Evolutionary conservation across 345 rosid species (phyloP), one percentile per base, ranked within the genome.

Genomic region (Raphanus raphanistrum): DNA sequence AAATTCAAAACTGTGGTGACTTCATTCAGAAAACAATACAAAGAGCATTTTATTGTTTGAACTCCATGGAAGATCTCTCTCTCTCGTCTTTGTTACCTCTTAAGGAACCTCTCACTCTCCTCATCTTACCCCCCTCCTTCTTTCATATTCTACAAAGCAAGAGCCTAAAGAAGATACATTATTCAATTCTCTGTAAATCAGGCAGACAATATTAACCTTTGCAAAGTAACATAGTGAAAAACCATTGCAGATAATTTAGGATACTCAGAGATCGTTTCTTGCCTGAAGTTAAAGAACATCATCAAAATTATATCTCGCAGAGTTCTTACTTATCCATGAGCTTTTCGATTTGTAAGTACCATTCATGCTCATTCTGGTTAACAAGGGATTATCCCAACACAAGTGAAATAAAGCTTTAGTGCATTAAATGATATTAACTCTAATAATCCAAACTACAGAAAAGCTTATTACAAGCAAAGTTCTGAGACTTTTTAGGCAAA

Each of bases 111-210:
- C 21, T 21, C 87, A 12, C 0, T 82, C 90, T 36, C 81, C 90
- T 68, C 83, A 89, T 32, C 83, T 72, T 84, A 16, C 31, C 79
- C 83, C 38, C 84, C 90, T 10, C 68, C 70, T 57, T 90, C 92
- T 75, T 88, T 90, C 33, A 89, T 80, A 75, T 81, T 87, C 96
- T 92, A 66, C 0, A 1, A 21, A 21, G 1, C 21, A 21, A 21
- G 21, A 21, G 21, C 21, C 21, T 21, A 21, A 27, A 32, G 4
- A 32, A 31, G 4, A 31, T 4, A 4, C 33, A 31, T 31, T 3
- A 31, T 31, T 31, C 33, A 31, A 31, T 31, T 31, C 6, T 31
- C 4, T 31, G 4, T 21, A 21, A 21, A 21, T 21, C 21, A 21
- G 1, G 21, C 21, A 0, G 21, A 21, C 21, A 21, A 21, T 21